Base-by-base conservation (phyloP, 1,284 basidiomycete genomes). In the Ceratobasidium sp. region DNA sequence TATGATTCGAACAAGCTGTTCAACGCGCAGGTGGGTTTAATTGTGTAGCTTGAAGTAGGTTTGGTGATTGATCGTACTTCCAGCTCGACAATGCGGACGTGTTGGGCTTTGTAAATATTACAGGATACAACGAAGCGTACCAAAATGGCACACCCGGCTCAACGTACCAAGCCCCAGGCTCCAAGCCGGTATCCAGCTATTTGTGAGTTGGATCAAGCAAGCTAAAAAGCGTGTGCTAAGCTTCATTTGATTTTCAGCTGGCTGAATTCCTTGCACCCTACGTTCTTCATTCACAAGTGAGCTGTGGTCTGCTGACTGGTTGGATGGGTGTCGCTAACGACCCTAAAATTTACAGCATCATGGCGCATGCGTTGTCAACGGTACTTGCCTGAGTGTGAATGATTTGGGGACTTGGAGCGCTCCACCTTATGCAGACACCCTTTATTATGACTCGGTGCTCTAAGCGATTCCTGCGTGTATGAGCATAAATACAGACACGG, bases 1-100 rank as follows among this genome's bases (percentile, higher is more conserved):
- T 73, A 73, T 48, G 72, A 73, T 41, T 57, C 72, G 23, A 55
- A 73, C 62, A 73, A 64, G 43, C 18, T 48, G 43, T 73, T 73
- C 43, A 73, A 73, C 34, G 57, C 57, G 41, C 72, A 67, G 46
- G 61, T 65, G 36, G 55, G 64, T 55, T 21, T 3, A 36, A n/a
- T 18, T 58, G 43, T 45, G 43, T 12, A 9, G 30, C 23, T 6
- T 41, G 18, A 65, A 34, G 30, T n/a, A 21, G 34, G 1, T 28
- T 21, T 4, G 16, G 43, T 9, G 48, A 10, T 21, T 12, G n/a
- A 34, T 67, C 21, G 55, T 32, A n/a, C 1, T 53, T 28, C 14
- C 34, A 67, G 45, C 62, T 73, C 28, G 72, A 73, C 50, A 67
- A 65, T 48, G 62, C 72, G 28, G 62, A 59, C 12, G 61, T 57